A percentile compares a stretch with the other conserved stretches of the same genome.
phyloP scores from a whole-genome alignment of 2,329 filamentous ascomycete genomes.

The Chlorencoelia australis region DNA sequence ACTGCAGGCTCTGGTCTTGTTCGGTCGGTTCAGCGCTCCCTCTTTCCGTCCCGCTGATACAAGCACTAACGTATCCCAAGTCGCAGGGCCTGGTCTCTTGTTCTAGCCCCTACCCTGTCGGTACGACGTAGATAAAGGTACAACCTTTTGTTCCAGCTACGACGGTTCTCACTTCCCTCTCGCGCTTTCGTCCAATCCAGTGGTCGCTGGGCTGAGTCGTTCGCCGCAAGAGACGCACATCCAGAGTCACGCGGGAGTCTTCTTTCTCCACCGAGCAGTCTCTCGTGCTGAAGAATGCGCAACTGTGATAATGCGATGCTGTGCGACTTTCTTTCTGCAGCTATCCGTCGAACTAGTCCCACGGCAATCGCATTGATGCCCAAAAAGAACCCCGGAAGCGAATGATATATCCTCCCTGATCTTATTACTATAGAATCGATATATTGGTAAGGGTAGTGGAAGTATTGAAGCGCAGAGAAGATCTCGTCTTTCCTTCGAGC shows the following conservation, averaged over 20 bases:
- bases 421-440: constrained; percentile 9
- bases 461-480: neutral
- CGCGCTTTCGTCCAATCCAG: too few relatives aligned
- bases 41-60: constrained; percentile 2
- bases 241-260: constrained; percentile 8
- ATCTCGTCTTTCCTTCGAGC: neutral
- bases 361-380: constrained; percentile 24
- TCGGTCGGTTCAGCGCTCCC: constrained; percentile 2
- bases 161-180: too few relatives aligned
- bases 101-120: too few relatives aligned
- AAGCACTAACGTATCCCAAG: too few relatives aligned
- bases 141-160: too few relatives aligned
- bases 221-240: too few relatives aligned
- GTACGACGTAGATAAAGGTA: too few relatives aligned
- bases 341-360: constrained; percentile 20
- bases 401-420: constrained; percentile 6
- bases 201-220: too few relatives aligned
- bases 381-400: constrained; percentile 13
- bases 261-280: constrained; percentile 5
- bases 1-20: too few relatives aligned
- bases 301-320: constrained; percentile 13
- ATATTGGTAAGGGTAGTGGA: constrained; percentile 8
- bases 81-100: too few relatives aligned
- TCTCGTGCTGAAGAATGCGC: constrained; percentile 4
- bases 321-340: constrained; percentile 21